These are phyloP conservation scores for Neocucurbitaria cava DNA, from an alignment of 2,329 filamentous ascomycete species.

Conservation along the genomic window DNA sequence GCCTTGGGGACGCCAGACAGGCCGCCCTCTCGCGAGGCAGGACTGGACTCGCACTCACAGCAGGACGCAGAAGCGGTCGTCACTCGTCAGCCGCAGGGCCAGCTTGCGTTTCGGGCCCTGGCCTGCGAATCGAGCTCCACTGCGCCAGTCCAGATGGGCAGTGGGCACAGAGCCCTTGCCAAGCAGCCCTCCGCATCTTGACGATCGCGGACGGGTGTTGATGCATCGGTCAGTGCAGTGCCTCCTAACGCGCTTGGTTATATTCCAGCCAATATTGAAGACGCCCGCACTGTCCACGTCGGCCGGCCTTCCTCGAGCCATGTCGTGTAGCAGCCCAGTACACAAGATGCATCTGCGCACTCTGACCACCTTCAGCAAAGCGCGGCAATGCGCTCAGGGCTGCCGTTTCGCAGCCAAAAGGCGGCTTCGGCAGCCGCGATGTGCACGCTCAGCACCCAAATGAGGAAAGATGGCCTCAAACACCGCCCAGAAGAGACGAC, in stretches of 20 bases:
- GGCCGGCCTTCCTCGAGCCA: neutral
- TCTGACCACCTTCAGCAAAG: conserved; percentile 7
- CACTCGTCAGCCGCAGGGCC: conserved; percentile 23
- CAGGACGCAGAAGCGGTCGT: conserved; percentile 3
- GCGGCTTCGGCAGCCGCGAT: neutral
- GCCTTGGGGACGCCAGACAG: neutral
- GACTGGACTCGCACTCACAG: too few species aligned
- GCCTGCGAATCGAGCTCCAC: conserved; percentile 21
- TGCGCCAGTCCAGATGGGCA: conserved; percentile 10
- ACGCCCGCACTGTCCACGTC: neutral
- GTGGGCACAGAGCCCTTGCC: conserved; percentile 20
- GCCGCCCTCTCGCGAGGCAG: neutral
- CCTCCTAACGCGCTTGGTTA: neutral
- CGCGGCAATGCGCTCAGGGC: neutral
- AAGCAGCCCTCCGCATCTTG: conserved; percentile 19
- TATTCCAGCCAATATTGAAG: neutral
- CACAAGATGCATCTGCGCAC: neutral
- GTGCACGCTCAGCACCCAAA: neutral
- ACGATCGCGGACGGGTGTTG: conserved; percentile 10
- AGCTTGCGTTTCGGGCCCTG: conserved; percentile 15
- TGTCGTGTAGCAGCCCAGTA: neutral
- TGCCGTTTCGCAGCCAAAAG: neutral
- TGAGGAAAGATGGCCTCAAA: conserved; percentile 1
- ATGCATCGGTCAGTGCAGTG: neutral
- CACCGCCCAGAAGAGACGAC: conserved; percentile 1